Percentiles rank a stretch among this genome's conserved stretches.
These are phyloP conservation scores for Cyclospora cayetanensis DNA, from an alignment of 169 alveolate genomes.

Conservation along the genomic window DNA sequence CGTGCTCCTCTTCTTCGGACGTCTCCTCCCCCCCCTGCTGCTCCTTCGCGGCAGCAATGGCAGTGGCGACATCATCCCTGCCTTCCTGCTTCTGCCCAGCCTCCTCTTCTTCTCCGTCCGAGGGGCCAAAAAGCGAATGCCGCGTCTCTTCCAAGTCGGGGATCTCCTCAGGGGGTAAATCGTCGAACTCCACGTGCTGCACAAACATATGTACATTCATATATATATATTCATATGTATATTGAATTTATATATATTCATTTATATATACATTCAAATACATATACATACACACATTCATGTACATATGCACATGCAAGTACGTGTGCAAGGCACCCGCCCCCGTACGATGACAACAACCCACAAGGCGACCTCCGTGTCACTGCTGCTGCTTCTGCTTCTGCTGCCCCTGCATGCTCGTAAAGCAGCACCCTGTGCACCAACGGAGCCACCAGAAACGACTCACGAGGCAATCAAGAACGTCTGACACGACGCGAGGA, in stretches of 20 bases:
- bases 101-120: not conserved
- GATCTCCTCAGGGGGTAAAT: conserved; percentile 15
- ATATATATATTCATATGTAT: no score
- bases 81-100: not conserved
- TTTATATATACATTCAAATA: no score
- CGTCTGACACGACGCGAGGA: not conserved
- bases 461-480: not conserved
- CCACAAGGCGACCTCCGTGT: no score
- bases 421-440: not conserved
- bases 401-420: no score
- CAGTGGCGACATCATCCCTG: not conserved
- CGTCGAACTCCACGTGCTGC: conserved; percentile 47
- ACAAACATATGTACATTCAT: no score
- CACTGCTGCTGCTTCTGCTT: no score
- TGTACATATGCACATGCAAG: no score
- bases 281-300: no score
- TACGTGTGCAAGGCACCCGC: no score
- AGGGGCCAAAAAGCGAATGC: not conserved
- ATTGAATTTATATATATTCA: no score
- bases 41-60: not conserved
- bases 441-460: not conserved
- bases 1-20: not conserved
- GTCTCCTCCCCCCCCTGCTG: not conserved
- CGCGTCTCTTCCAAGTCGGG: not conserved
- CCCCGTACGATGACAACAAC: no score